Evolutionary conservation across 2,329 filamentous ascomycete species (phyloP).

Genomic region (Cryphonectria japonica): DNA sequence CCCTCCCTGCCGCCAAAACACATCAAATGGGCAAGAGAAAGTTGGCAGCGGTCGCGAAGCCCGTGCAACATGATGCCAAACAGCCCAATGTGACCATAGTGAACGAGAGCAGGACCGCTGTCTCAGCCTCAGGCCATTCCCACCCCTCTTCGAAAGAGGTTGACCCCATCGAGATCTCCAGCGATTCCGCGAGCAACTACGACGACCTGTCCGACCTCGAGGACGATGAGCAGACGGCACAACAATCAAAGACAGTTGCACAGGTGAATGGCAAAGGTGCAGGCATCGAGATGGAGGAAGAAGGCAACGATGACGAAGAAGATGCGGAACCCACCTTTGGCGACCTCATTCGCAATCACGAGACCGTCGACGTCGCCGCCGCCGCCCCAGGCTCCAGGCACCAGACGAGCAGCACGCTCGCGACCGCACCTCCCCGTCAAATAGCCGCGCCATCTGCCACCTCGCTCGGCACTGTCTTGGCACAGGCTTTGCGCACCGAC

Average conservation of each 20-base stretch:
- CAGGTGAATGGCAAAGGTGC: slow-evolving; percentile 22
- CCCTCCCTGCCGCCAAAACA: neutral
- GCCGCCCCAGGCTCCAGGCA: slow-evolving; percentile 51
- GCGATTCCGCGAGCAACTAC: slow-evolving; percentile 54
- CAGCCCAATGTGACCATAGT: slow-evolving; percentile 53
- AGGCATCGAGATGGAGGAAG: slow-evolving; percentile 34
- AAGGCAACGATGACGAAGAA: slow-evolving; percentile 49
- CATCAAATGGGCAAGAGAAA: slow-evolving; percentile 63
- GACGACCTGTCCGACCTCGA: slow-evolving; percentile 48
- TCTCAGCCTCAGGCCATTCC: slow-evolving; percentile 41
- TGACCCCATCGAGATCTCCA: slow-evolving; percentile 61
- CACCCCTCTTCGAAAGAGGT: slow-evolving; percentile 39
- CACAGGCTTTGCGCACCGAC: slow-evolving; percentile 90
- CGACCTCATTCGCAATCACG: slow-evolving; percentile 76
- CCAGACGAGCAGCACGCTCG: slow-evolving; percentile 39
- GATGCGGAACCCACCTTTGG: slow-evolving; percentile 74
- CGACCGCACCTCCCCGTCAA: slow-evolving; percentile 44
- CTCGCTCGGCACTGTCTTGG: slow-evolving; percentile 88
- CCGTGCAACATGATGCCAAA: slow-evolving; percentile 59
- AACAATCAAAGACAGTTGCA: slow-evolving; percentile 32
- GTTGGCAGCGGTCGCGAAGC: slow-evolving; percentile 60
- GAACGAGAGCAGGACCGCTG: slow-evolving; percentile 61
- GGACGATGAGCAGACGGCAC: slow-evolving; percentile 32
- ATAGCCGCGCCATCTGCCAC: slow-evolving; percentile 70
- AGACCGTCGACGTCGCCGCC: slow-evolving; percentile 76